phyloP scores from a whole-genome alignment of 371 early-diverging fungal species.

The Chytridium lagenaria region DNA sequence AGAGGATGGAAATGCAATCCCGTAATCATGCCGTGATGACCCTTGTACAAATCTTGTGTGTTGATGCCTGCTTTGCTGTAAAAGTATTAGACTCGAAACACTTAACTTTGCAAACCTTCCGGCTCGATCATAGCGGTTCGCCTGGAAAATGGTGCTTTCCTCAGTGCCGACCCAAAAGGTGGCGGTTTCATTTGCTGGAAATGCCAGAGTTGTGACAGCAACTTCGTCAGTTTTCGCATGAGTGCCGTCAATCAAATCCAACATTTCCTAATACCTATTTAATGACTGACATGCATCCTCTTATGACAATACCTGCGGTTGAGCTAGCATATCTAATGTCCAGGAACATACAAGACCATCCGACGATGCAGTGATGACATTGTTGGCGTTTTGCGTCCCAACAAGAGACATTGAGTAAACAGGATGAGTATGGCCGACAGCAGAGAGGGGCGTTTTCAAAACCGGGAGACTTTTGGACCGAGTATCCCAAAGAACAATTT shows the following conservation, averaged over 20 bases:
- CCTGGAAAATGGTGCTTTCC: slow-evolving; percentile 91
- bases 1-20: slow-evolving; percentile 92
- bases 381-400: slow-evolving; percentile 94
- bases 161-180: slow-evolving; percentile 96
- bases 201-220: slow-evolving; percentile 85
- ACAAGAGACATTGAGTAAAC: slow-evolving; percentile 88
- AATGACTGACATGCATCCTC: not conserved
- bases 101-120: slow-evolving; percentile 54
- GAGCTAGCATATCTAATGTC: slow-evolving; percentile 96
- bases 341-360: slow-evolving; percentile 96
- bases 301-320: slow-evolving; percentile 70
- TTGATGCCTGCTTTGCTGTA: slow-evolving; percentile 93
- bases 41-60: slow-evolving; percentile 79
- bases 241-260: slow-evolving; percentile 77
- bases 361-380: slow-evolving; percentile 87
- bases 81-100: slow-evolving; percentile 10
- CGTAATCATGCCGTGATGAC: slow-evolving; percentile 89
- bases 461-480: slow-evolving; percentile 73
- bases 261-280: slow-evolving; percentile 63
- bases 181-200: slow-evolving; percentile 90
- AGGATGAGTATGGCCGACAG: slow-evolving; percentile 95
- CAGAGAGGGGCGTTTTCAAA: slow-evolving; percentile 72
- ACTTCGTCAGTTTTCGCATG: slow-evolving; percentile 91
- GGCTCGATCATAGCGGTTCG: slow-evolving; percentile 91
- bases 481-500: slow-evolving; percentile 96